These are phyloP conservation scores for Microstegium vimineum DNA, from an alignment of 176 grass and related monocot species.

Conservation along the genomic window DNA sequence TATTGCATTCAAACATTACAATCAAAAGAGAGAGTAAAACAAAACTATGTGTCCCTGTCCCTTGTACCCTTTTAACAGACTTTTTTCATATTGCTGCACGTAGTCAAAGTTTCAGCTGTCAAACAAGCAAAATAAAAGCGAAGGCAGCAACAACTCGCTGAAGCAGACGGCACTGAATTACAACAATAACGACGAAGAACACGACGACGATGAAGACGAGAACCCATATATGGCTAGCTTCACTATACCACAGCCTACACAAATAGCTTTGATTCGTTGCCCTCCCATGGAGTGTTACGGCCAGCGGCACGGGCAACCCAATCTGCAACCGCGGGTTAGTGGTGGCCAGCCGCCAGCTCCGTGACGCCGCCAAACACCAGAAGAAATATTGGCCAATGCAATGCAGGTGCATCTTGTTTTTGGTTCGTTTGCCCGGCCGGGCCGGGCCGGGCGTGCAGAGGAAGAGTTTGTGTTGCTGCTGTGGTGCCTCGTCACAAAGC, in stretches of 20 bases:
- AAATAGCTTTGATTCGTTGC: too few relatives aligned
- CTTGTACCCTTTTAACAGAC: background rate
- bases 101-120: constrained; percentile 17
- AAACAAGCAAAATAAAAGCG: constrained; percentile 18
- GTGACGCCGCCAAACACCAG: background rate
- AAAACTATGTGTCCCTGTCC: background rate
- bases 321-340: background rate
- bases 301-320: constrained; percentile 15
- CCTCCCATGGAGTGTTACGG: constrained; percentile 13
- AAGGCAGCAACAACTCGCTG: background rate
- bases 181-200: background rate
- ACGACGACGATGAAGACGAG: too few relatives aligned
- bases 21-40: background rate
- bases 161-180: constrained; percentile 15
- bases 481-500: constrained; percentile 25
- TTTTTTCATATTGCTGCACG: background rate
- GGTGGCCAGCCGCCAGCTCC: background rate
- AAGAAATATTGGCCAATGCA: background rate
- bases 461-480: background rate
- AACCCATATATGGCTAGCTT: too few relatives aligned
- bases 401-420: background rate
- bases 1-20: background rate
- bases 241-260: too few relatives aligned
- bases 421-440: background rate
- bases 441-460: background rate